Base-by-base conservation (phyloP, 805 yeast genomes). In the Pichia eremophila region DNA sequence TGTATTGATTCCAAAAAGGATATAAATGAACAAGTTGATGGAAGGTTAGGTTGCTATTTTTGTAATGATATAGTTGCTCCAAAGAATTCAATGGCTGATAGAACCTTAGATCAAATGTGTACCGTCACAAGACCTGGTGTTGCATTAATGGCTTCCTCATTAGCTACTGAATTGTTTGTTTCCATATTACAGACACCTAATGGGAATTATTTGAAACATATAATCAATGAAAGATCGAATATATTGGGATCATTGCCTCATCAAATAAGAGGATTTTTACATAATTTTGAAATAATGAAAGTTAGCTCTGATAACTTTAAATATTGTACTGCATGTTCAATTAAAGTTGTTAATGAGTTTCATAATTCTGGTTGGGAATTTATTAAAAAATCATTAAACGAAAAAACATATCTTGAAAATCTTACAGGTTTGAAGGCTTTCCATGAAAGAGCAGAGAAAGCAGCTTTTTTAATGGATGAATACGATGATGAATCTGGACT, bases 81-180 rank as follows among this genome's bases (percentile, higher is more conserved):
- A 0, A 71, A 79, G 2, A 95, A 93, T 61, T 83, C 95, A 49
- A 66, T 87, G n/a, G 73, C 86, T 0, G 95, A 89, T 58, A 72
- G 95, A 45, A 85, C 97, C 0, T 68, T 93, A 48, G 99, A 93
- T 65, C 98, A 93, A 64, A 93, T 93, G 97, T 93, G 99, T 60
- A 93, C 99, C 0, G 99, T 93, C 1, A 93, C 99, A 0, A 72
- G 99, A 39, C 98, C 99, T 0, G 99, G 99, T 0, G 90, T 85
- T 1, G 96, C 99, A 0, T 68, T 85, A 57, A 68, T 88, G 65
- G 97, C 98, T 0, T 77, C 95, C 0, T 79, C 96, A 0, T 67
- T 82, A 36, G 95, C 95, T 0, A 95, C 86, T 1, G 99, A 93
- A 61, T 65, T 93, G 7, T 59, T 88, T 51, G 85, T 85, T 0